Base-by-base conservation (phyloP, 345 rosid genomes). In the Draba incana region DNA sequence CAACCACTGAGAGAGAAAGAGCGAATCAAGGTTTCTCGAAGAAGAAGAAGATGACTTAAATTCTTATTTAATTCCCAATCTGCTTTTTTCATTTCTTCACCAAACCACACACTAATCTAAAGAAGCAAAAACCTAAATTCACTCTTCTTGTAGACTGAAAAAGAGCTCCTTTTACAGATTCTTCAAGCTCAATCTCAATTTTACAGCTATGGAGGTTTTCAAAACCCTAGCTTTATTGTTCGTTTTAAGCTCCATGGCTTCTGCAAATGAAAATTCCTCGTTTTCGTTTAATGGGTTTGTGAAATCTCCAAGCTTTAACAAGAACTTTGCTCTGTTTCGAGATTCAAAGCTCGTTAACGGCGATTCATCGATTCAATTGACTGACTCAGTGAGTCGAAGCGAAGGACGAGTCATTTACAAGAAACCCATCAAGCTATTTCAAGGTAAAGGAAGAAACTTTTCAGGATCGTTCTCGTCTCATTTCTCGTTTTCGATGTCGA, bases 401-500 rank as follows among this genome's bases (percentile, higher is more conserved):
- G 49, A 69, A 57, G 98, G 98, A 14, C 70, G 79, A 75, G 85
- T 82, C 65, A 37, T 81, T 81, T 86, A 77, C 76, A 86, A 57
- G 85, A 82, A 81, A 63, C 89, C 98, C 77, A 81, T 93, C 78
- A 85, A 75, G 79, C 77, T 90, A 3, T 77, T 83, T 56, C 76
- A 80, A 84, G 94, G 96, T 85, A 81, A 78, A 50, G 79, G 79
- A 4, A 78, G 77, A 56, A 83, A 69, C 33, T 70, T 77, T 55
- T 24, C 77, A 0, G 87, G 79, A 68, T 90, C 94, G 23, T 90
- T 93, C 70, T 85, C 96, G 4, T 86, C 80, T 61, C 71, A 76
- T 54, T 88, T 93, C 77, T 80, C 96, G 23, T 90, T 90, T 62
- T 81, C 83, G 0, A 72, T 93, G 81, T 81, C 90, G 6, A 65